Percentiles rank a stretch among this genome's conserved stretches.
These are phyloP conservation scores for Scytalidium lignicola DNA, from an alignment of 2,329 filamentous ascomycete species.

Conservation along the genomic window DNA sequence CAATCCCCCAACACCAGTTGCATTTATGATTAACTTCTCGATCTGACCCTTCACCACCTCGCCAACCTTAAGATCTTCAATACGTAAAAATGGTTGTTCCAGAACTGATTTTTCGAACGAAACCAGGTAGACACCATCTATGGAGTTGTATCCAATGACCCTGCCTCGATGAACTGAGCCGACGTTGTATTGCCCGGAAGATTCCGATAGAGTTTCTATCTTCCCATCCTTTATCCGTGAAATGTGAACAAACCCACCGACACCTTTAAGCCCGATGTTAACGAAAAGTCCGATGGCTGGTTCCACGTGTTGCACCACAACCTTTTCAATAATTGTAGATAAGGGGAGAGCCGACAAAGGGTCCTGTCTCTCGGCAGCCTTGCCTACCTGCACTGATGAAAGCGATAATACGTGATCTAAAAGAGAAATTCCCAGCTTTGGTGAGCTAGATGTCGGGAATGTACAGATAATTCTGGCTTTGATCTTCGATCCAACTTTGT, in stretches of 20 bases:
- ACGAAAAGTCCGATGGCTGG: constrained; percentile 77
- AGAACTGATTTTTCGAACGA: constrained; percentile 80
- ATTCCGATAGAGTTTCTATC: constrained; percentile 73
- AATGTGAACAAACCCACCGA: constrained; percentile 90
- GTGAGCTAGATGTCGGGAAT: constrained; percentile 71
- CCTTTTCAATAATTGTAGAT: constrained; percentile 72
- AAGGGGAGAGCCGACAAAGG: constrained; percentile 60
- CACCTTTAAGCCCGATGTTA: constrained; percentile 59
- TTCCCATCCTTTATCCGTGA: constrained; percentile 88
- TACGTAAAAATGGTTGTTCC: constrained; percentile 82
- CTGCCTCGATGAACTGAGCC: constrained; percentile 76
- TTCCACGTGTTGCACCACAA: constrained; percentile 75
- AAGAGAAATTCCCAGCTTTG: constrained; percentile 82
- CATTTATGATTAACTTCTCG: constrained; percentile 76
- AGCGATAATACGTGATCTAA: constrained; percentile 78
- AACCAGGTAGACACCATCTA: constrained; percentile 81
- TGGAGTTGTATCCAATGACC: constrained; percentile 77
- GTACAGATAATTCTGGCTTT: constrained; percentile 85
- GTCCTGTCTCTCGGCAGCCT: constrained; percentile 36
- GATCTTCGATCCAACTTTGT: constrained; percentile 77
- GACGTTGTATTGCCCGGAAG: constrained; percentile 71
- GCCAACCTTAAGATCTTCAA: constrained; percentile 84
- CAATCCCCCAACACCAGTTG: constrained; percentile 73
- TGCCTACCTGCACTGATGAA: constrained; percentile 33
- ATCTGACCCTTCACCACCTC: constrained; percentile 76